Conservation (phyloP, 495 filamentous ascomycete genomes). For the Penicillium fimorum region DNA sequence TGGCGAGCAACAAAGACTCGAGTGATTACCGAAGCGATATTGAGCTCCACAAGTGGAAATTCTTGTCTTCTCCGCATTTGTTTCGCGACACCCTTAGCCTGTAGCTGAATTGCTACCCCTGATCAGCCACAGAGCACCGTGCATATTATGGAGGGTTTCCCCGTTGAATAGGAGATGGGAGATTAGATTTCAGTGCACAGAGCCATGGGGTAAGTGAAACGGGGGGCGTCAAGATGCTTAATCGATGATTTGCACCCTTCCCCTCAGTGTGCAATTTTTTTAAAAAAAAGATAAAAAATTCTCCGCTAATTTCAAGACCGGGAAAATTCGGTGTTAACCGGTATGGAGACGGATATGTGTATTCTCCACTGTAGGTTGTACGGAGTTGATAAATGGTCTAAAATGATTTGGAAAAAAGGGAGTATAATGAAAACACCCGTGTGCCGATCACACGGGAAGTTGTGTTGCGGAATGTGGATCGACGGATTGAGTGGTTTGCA, state of each 20-base stretch:
- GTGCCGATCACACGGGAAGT: slow-evolving; percentile 45
- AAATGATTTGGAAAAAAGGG: not conserved
- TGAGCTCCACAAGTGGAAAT: not conserved
- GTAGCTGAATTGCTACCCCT: not conserved
- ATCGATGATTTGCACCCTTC: slow-evolving; percentile 12
- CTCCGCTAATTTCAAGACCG: not conserved
- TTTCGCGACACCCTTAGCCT: not conserved
- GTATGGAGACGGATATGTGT: not conserved
- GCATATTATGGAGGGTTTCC: not conserved
- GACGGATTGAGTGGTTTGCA: slow-evolving; percentile 20
- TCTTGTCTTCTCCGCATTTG: slow-evolving; percentile 5
- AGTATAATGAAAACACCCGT: not conserved
- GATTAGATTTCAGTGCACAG: not conserved
- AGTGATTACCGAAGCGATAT: not conserved
- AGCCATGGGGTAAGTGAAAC: slow-evolving; percentile 2
- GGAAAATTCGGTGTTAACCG: not conserved
- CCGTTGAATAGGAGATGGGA: not conserved
- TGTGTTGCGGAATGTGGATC: slow-evolving; percentile 27
- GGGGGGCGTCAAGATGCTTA: slow-evolving; percentile 2
- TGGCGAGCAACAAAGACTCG: not conserved
- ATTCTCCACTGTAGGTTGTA: not conserved
- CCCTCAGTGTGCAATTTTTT: not conserved
- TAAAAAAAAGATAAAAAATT: no score
- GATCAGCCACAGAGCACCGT: slow-evolving; percentile 8
- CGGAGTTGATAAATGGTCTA: not conserved